Evolutionary conservation across 148 eudicot genomes (phyloP), one percentile per base, ranked within the genome.

Genomic region (Simmondsia chinensis): DNA sequence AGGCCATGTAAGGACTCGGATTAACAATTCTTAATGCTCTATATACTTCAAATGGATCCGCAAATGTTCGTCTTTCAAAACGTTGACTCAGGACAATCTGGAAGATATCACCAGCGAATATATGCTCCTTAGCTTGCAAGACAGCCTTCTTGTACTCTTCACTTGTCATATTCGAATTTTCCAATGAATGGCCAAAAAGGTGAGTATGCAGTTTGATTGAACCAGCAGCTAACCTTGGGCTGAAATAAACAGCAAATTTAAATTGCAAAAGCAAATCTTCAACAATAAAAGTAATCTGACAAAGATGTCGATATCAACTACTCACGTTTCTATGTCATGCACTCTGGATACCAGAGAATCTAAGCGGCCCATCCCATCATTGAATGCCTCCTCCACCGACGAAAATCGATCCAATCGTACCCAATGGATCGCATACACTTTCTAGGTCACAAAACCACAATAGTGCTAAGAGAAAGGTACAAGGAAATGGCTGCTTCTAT

Each of bases 1-100:
- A 93, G 19, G 84, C 83, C 99, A 93, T 93, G 56, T 86, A 93
- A 7, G 99, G 99, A 54, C 99, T 93, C 50, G 99, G 99, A 57
- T 93, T 93, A 43, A 93, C 99, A 52, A 93, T 80, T 75, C 99
- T 75, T 44, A 93, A 68, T 40, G 99, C 96, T 64, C 99, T 75
- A 55, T 93, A 93, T 24, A 93, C 79, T 82, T 93, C 99, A 66
- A 93, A 93, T 23, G 99, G 99, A 52, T 93, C 99, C 7, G 99
- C 99, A 77, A 93, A 93, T 32, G 99, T 93, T 32, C 87, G 70
- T 42, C 84, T 71, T 65, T 93, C 99, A 71, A 93, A 93, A 24
- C 99, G 94, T 50, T 93, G 99, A 60, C 96, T 86, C 43, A 93
- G 64, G 20, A 93, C 99, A 46, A 93, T 82, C 59, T 93, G 99